Evolutionary conservation across 2,329 filamentous ascomycete species (phyloP).

Genomic region (Fusarium odoratissimum): DNA sequence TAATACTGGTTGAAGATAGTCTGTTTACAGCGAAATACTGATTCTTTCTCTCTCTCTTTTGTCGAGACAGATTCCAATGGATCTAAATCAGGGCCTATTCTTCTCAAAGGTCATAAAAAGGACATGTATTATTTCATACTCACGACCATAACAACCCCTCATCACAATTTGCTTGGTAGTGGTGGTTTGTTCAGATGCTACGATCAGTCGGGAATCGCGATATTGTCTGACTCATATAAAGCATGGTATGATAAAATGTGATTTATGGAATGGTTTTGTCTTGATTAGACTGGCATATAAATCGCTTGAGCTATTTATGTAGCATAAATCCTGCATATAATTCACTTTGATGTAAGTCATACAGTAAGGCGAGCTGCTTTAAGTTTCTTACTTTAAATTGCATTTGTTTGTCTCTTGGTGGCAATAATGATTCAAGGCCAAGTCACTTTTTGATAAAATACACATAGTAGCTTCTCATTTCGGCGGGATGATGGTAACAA

Average conservation of each 20-base stretch:
- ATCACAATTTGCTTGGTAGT: accelerated
- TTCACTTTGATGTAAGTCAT: background rate
- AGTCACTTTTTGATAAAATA: background rate
- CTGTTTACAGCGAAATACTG: background rate
- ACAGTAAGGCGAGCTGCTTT: background rate
- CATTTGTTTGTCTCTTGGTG: accelerated
- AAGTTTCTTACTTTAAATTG: background rate
- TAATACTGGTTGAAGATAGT: background rate
- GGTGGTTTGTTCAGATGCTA: accelerated
- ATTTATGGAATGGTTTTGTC: accelerated
- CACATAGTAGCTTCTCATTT: too few species aligned
- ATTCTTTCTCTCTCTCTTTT: background rate
- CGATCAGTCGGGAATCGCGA: accelerated
- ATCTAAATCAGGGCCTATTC: background rate
- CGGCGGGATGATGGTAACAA: accelerated
- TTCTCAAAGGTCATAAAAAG: too few species aligned
- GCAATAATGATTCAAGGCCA: accelerated
- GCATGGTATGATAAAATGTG: accelerated
- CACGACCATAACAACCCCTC: accelerated
- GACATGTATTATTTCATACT: accelerated
- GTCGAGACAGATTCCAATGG: background rate
- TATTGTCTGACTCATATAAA: background rate
- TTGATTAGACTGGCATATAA: too few species aligned
- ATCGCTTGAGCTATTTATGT: too few species aligned
- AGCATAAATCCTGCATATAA: accelerated